Percentiles rank a stretch among this genome's conserved stretches.
phyloP scores from a whole-genome alignment of 2,329 filamentous ascomycete species.

The Trichoderma hamatum region DNA sequence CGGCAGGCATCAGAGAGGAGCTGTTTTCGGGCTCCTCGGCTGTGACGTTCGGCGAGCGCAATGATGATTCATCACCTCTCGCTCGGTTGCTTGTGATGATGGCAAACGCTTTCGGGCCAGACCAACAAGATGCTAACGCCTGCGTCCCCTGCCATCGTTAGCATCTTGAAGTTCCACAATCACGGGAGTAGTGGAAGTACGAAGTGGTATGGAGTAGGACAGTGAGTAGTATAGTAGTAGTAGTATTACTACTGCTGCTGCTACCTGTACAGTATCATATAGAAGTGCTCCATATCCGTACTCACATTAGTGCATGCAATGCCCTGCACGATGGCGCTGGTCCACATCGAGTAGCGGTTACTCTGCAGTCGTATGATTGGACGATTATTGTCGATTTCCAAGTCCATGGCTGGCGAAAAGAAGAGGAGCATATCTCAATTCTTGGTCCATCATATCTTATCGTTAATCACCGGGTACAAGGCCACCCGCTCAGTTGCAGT shows the following conservation, averaged over 20 bases:
- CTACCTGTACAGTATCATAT: background rate
- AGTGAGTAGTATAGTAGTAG: background rate
- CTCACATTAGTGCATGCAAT: slow-evolving; percentile 3
- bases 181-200: slow-evolving; percentile 6
- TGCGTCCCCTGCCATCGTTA: background rate
- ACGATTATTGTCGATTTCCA: background rate
- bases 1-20: background rate
- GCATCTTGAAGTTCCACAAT: slow-evolving; percentile 10
- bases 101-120: background rate
- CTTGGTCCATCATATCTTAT: background rate
- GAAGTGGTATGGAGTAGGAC: no score
- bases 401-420: background rate
- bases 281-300: slow-evolving; percentile 1
- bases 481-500: background rate
- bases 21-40: slow-evolving; percentile 12
- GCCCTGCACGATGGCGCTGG: background rate
- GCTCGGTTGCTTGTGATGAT: slow-evolving; percentile 1
- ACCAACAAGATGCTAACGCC: background rate
- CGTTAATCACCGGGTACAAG: background rate
- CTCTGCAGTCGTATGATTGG: slow-evolving; percentile 15
- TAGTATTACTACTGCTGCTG: no score
- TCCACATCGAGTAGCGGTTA: slow-evolving; percentile 11
- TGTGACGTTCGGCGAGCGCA: slow-evolving; percentile 6
- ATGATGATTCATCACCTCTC: background rate
- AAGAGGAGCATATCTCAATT: background rate